Evolutionary conservation across 768 basidiomycete genomes (phyloP), one percentile per base, ranked within the genome.

Genomic region (Macrocybe gigantea): DNA sequence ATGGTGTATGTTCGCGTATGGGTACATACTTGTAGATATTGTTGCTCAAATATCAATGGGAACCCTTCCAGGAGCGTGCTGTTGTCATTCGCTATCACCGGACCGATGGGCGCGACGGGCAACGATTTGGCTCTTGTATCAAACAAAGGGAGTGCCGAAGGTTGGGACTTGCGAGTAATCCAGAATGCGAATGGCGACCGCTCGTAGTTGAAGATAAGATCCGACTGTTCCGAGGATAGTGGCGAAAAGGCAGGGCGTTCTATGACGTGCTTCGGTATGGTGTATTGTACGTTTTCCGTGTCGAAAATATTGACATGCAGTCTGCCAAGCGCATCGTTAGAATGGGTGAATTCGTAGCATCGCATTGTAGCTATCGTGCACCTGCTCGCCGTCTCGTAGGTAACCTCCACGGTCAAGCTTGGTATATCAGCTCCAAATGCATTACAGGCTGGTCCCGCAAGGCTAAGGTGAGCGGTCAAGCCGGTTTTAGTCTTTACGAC

Each of bases 11-110:
- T 14, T 30, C 36, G 33, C 13, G n/a, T n/a, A 31, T 41, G 1
- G 14, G 7, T 7, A 31, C 50, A 42, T 48, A 80, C 79, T 73
- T 89, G 85, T 14, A 91, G 72, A 59, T 88, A 90, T 56, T 84
- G 83, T 52, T 90, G 80, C 55, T 90, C 87, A 56, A 90, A 90
- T 9, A 91, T 77, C 8, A 91, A 67, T 0, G 81, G 77, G 49
- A 87, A 85, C 0, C 75, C 80, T 47, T 81, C 71, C 12, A 89
- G 67, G 2, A 75, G 73, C 0, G 81, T 82, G 5, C 70, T 73
- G 41, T 72, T 70, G 51, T 82, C 79, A 6, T 60, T 63, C 0
- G 70, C 32, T 35, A 79, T 74, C n/a, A 75, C 67, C 8, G 84
- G 72, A n/a, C 75, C 65, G 33, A 79, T 78, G 1, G 82, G 79